These are phyloP conservation scores for Stephanodiscus triporus DNA, from an alignment of 108 stramenopile species.

Conservation along the genomic window DNA sequence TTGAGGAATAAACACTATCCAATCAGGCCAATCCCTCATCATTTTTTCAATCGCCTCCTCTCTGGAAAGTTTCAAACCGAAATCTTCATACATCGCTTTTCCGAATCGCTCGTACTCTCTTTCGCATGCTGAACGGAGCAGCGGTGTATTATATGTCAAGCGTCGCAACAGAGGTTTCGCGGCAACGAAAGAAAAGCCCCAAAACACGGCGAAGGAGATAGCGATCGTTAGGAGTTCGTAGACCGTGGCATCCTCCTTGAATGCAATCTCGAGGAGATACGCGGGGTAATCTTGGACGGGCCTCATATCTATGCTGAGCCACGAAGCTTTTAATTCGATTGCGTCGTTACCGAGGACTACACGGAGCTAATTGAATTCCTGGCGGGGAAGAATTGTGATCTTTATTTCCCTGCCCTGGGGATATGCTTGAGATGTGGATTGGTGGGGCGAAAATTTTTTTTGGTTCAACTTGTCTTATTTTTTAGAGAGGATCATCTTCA, in stretches of 20 bases:
- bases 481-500: no score
- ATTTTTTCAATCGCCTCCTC: constrained; percentile 7
- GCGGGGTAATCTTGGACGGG: constrained; percentile 5
- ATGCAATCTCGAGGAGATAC: constrained; percentile 14
- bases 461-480: no score
- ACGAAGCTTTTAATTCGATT: no score
- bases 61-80: background rate
- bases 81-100: background rate
- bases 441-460: no score
- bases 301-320: no score
- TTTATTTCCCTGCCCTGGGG: no score
- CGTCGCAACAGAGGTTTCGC: background rate
- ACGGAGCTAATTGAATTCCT: no score
- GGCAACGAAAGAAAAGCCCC: background rate
- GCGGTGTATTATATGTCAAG: background rate
- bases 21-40: constrained; percentile 5
- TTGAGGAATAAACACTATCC: constrained; percentile 6
- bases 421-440: no score
- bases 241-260: constrained; percentile 2
- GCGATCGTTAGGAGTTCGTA: constrained; percentile 3
- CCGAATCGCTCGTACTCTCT: constrained; percentile 7
- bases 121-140: constrained; percentile 2
- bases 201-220: background rate
- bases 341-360: no score
- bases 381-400: no score